These are phyloP conservation scores for Cyberlindnera amylophila DNA, from an alignment of 805 yeast genomes.

Conservation along the genomic window DNA sequence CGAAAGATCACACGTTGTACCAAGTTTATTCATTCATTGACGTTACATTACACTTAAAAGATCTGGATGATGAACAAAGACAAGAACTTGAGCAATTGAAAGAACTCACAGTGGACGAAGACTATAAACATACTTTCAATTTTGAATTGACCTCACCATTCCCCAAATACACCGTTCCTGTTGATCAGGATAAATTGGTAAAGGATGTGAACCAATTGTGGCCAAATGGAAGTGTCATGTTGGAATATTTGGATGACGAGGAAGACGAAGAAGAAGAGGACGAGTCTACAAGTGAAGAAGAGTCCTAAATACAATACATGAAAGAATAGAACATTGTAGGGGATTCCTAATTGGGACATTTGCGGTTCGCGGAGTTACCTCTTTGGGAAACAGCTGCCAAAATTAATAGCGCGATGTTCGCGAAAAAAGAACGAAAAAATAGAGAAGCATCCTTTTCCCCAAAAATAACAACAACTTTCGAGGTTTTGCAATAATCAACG, in stretches of 20 bases:
- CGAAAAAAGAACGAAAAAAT: background rate
- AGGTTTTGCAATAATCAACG: slow-evolving; percentile 4
- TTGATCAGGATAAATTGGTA: slow-evolving; percentile 30
- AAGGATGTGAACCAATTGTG: slow-evolving; percentile 45
- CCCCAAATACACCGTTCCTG: slow-evolving; percentile 51
- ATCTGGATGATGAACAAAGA: slow-evolving; percentile 9
- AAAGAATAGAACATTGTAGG: too few relatives aligned
- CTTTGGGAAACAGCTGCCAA: too few relatives aligned
- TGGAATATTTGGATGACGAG: slow-evolving; percentile 37
- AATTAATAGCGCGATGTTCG: too few relatives aligned
- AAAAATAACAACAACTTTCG: slow-evolving; percentile 10
- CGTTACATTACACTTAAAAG: slow-evolving; percentile 31
- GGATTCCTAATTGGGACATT: too few relatives aligned
- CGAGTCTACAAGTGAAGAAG: too few relatives aligned
- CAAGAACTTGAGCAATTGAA: slow-evolving; percentile 2
- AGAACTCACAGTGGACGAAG: slow-evolving; percentile 9
- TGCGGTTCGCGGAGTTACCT: too few relatives aligned
- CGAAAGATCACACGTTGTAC: slow-evolving; percentile 34
- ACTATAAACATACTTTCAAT: slow-evolving; percentile 40
- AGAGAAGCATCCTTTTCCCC: background rate
- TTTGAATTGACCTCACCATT: slow-evolving; percentile 61
- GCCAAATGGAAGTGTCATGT: slow-evolving; percentile 68
- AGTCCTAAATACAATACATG: too few relatives aligned
- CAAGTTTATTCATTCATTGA: slow-evolving; percentile 52
- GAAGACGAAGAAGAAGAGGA: slow-evolving; percentile 28